Evolutionary conservation across 2,329 filamentous ascomycete genomes (phyloP).

Genomic region (Fusarium pseudoanthophilum): DNA sequence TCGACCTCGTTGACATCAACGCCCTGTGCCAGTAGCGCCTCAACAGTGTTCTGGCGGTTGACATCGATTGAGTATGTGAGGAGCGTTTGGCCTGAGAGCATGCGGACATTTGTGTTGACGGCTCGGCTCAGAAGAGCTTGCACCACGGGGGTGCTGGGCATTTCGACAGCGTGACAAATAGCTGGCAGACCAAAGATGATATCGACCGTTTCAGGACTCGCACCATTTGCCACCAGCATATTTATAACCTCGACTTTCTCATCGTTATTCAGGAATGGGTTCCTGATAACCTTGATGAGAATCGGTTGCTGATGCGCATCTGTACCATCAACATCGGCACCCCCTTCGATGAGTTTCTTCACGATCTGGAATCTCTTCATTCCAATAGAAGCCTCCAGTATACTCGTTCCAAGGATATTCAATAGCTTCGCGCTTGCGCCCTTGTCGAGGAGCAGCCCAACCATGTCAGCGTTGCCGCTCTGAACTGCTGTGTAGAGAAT

Average conservation of each 20-base stretch:
- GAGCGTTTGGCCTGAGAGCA: conserved; percentile 3
- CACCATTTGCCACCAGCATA: not conserved
- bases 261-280: not conserved
- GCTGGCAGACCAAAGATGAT: not conserved
- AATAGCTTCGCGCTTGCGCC: not conserved
- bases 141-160: not conserved
- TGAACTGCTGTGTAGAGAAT: not conserved
- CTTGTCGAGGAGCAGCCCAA: not conserved
- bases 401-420: not conserved
- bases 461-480: not conserved
- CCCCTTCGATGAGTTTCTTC: not conserved
- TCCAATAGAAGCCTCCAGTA: not conserved
- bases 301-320: not conserved
- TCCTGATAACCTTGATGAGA: conserved; percentile 7
- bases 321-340: not conserved
- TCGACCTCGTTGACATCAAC: conserved; percentile 4
- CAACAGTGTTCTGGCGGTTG: not conserved
- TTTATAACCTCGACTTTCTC: conserved; percentile 1
- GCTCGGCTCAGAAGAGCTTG: not conserved
- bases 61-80: conserved; percentile 18
- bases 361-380: not conserved
- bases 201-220: not conserved
- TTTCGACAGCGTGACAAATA: conserved; percentile 15
- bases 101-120: conserved; percentile 2
- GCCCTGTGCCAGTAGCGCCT: not conserved